phyloP scores from a whole-genome alignment of 2,329 filamentous ascomycete genomes.

The Tolypocladium nubicola region DNA sequence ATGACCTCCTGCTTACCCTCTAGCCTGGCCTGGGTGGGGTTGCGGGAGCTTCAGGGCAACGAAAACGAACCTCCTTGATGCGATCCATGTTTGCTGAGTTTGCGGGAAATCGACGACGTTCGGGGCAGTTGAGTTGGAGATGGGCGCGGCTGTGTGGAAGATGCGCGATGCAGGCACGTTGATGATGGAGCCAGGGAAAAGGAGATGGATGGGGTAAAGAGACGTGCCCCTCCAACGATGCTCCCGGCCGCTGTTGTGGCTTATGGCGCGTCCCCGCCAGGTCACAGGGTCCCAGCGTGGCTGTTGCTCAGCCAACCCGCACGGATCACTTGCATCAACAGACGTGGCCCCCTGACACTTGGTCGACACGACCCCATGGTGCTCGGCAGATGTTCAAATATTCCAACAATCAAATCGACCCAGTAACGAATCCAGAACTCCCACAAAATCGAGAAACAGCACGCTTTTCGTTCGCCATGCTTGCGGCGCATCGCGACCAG shows the following conservation, averaged over 20 bases:
- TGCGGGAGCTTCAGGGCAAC: conserved; percentile 11
- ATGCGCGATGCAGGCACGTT: conserved; percentile 20
- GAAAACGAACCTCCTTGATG: conserved; percentile 70
- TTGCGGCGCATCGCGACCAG: conserved; percentile 71
- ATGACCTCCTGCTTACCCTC: conserved; percentile 8
- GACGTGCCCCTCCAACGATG: conserved; percentile 24
- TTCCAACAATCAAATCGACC: not conserved
- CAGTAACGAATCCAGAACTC: not conserved
- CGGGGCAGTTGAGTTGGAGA: conserved; percentile 6
- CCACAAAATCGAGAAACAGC: not conserved
- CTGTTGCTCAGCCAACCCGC: conserved; percentile 18
- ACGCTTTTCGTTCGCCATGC: conserved; percentile 39
- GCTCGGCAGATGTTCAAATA: not conserved
- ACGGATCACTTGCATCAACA: conserved; percentile 1
- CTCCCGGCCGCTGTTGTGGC: conserved; percentile 13
- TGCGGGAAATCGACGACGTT: conserved; percentile 5
- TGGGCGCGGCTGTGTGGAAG: conserved; percentile 16
- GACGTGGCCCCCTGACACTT: conserved; percentile 10
- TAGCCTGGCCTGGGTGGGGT: conserved; percentile 10
- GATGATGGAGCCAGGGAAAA: conserved; percentile 19
- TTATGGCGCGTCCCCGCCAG: conserved; percentile 11
- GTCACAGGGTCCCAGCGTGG: conserved; percentile 1
- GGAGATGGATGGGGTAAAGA: conserved; percentile 13
- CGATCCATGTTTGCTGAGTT: conserved; percentile 59
- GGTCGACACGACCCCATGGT: not conserved